Conservation (phyloP, 345 rosid species). For the Dimocarpus longan region DNA sequence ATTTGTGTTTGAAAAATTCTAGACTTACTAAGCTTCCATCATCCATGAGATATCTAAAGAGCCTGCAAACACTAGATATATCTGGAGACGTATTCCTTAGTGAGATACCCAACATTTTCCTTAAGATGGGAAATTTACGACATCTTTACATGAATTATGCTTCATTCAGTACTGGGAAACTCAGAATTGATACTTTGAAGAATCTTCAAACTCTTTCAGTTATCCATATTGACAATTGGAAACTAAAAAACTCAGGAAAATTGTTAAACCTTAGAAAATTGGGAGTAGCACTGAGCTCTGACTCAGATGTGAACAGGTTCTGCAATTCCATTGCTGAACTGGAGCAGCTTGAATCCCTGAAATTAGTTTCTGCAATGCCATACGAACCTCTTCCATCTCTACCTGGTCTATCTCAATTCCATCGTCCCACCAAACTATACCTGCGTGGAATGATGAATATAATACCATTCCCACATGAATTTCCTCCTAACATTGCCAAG, state of each 20-base stretch:
- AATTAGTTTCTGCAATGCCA: background rate
- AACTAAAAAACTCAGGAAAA: background rate
- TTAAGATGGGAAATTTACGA: conserved; percentile 20
- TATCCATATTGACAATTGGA: background rate
- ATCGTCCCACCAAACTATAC: conserved; percentile 24
- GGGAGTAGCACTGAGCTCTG: background rate
- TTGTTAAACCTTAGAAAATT: background rate
- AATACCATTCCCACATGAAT: background rate
- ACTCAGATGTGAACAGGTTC: background rate
- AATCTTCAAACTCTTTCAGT: conserved; percentile 22
- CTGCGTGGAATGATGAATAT: conserved; percentile 5
- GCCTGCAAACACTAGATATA: conserved; percentile 29
- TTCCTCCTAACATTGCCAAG: conserved; percentile 13
- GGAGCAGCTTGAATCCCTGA: conserved; percentile 26
- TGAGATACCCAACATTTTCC: conserved; percentile 20
- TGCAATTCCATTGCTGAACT: conserved; percentile 22
- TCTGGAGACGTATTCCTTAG: conserved; percentile 23
- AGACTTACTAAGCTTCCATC: conserved; percentile 21
- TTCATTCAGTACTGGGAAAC: conserved; percentile 10
- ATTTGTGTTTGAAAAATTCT: conserved; percentile 28
- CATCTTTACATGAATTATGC: conserved; percentile 7
- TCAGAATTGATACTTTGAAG: conserved; percentile 24
- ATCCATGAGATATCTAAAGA: conserved; percentile 19
- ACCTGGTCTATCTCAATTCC: background rate
- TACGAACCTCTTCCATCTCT: conserved; percentile 13